Evolutionary conservation across 169 alveolate genomes (phyloP), one percentile per base, ranked within the genome.

Genomic region (Eimeria nieschulzi): DNA sequence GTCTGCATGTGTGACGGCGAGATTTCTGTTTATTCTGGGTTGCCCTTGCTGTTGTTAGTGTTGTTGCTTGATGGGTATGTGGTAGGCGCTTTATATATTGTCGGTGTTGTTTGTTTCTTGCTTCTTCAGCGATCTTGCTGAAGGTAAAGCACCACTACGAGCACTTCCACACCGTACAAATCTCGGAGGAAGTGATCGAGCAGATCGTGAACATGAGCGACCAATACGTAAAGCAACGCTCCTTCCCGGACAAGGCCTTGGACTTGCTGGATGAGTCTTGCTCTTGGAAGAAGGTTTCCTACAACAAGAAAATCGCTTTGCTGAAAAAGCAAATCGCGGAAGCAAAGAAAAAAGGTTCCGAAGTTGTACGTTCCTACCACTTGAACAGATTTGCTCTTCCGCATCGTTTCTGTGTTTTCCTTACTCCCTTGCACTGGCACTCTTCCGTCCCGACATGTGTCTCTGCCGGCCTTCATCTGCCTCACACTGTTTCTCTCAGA

Each of bases 231-330:
- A 96, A 93, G n/a, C 95, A 95, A 21, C 91, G 98, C 9, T 94
- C 92, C 82, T 91, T 96, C 26, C 98, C 98, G 7, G 98, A 96
- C 87, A 96, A 96, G 85, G 98, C 98, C 10, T 94, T 96, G 26
- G 98, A 96, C 83, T 93, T 96, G 9, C 93, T 96, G 19, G 97
- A 96, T 73, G 83, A 75, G 33, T 26, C 83, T 12, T 75, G 83
- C 63, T 33, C 83, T 10, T 39, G 61, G 83, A 75, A 75, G 23
- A 39, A n/a, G 13, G 83, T 75, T 12, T 46, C 66, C 33, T 51
- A 75, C 64, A 75, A 75, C 64, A 75, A 75, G n/a, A 13, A 15
- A 19, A 13, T 75, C 12, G 63, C 8, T 2, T 17, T 39, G 21
- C 66, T 75, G 19, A 6, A 13, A 10, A 75, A 46, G 0, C 17